Evolutionary conservation across 148 eudicot species (phyloP), one percentile per base, ranked within the genome.

Genomic region (Suaeda aralocaspica): DNA sequence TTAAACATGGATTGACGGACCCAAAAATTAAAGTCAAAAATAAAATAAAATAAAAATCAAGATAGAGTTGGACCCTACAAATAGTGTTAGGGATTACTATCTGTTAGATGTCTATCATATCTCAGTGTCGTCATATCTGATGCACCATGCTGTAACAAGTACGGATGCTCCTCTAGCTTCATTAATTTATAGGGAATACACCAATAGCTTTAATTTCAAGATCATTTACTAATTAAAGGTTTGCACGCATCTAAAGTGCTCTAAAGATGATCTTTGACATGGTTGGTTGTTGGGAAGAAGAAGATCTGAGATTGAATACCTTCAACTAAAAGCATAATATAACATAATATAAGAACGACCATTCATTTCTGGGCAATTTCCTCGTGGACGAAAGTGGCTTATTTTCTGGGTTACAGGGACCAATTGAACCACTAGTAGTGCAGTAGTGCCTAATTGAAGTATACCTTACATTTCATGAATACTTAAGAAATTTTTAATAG

Each of bases 401-500:
- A n/a, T 31, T 70, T 30, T 25, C 24, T 41, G 74, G 55, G 39
- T 33, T 30, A 50, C 34, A 41, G 53, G 52, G 50, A 64, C 69
- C 58, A 72, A 39, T 62, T 15, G 30, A 64, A 72, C 41, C 69
- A 52, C 69, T 52, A 64, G 41, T 72, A 64, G 51, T 72, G 69
- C 69, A 36, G 53, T 25, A 72, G 42, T 64, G 59, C 69, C 75
- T 72, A 72, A 72, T 69, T 71, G 66, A 30, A 15, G 28, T 25
- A 45, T 24, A 13, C 60, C 31, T 30, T 70, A 26, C 66, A 59
- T 18, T 55, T 42, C 58, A 48, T 49, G 1, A 67, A 12, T 34
- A 46, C 53, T 1, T 28, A 9, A 19, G 30, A 62, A 39, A 10
- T n/a, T n/a, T n/a, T n/a, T n/a, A n/a, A 18, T 22, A 25, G 5